phyloP scores from a whole-genome alignment of 1,139 yeast species.

The Diutina sp. region DNA sequence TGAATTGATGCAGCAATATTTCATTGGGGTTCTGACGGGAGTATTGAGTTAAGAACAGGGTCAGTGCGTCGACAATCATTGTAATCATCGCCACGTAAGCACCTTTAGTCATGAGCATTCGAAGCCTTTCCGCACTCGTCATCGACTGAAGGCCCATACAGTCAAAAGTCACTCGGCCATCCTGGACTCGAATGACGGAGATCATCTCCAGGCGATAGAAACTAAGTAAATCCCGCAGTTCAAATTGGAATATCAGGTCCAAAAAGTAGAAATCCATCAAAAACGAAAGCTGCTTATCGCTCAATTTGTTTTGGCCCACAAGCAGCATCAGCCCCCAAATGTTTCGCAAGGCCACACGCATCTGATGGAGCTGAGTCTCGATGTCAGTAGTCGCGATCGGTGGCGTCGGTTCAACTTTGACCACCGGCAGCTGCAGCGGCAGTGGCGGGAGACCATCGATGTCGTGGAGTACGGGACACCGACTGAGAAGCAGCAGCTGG shows the following conservation, averaged over 20 bases:
- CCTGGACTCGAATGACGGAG: neutral
- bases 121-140: neutral
- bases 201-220: slow-evolving; percentile 18
- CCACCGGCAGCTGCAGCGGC: neutral
- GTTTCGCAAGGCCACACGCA: slow-evolving; percentile 10
- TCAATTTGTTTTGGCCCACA: slow-evolving; percentile 12
- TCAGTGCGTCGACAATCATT: slow-evolving; percentile 20
- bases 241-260: slow-evolving; percentile 7
- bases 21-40: slow-evolving; percentile 5
- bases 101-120: slow-evolving; percentile 13
- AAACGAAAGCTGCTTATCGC: slow-evolving; percentile 18
- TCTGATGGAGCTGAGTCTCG: neutral
- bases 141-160: neutral
- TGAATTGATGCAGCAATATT: neutral
- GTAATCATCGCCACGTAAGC: slow-evolving; percentile 19
- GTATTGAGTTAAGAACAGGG: slow-evolving; percentile 13
- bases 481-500: neutral
- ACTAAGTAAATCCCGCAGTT: slow-evolving; percentile 13
- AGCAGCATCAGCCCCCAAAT: slow-evolving; percentile 17
- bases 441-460: neutral
- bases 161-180: neutral
- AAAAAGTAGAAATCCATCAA: slow-evolving; percentile 21
- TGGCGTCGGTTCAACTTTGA: neutral
- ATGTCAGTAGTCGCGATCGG: neutral
- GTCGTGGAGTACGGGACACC: neutral